Evolutionary conservation across 495 filamentous ascomycete species (phyloP), one percentile per base, ranked within the genome.

Genomic region (Tuber calosporum): DNA sequence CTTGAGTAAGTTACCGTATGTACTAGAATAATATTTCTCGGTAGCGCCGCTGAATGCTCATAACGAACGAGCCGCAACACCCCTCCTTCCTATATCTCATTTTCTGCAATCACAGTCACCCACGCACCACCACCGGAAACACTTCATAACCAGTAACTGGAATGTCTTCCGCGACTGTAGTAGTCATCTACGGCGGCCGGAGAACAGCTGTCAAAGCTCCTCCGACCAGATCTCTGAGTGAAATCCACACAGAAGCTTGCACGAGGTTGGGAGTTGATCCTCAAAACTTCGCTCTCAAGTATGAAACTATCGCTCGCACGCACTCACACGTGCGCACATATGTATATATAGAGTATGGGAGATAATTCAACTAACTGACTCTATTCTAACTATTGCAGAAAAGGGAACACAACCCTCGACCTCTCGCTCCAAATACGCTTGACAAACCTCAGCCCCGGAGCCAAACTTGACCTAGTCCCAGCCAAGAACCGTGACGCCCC

Each of bases 171-270:
- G 53, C 94, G 43, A 91, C 95, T 82, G 91, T 99, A 73, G 89
- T 94, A 75, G 92, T 99, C 48, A 87, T 97, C 67, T 91, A 94
- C 45, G 88, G 90, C 73, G 87, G 91, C 74, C 87, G 89, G 74
- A 87, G 90, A 77, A 86, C 87, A 45, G 90, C 87, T n/a, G 84
- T 99, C 82, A 96, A 95, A 82, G 93, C 94, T 42, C 90, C 86
- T 0, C 93, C 96, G 8, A 86, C 86, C 39, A 96, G 88, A 74
- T 88, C 90, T 73, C 83, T 99, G 71, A 90, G 89, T 39, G 94
- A 97, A 82, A 85, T 99, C 2, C 84, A 96, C 37, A 86, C 91
- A 71, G 92, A 98, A 82, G 94, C 94, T 62, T 98, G 94, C 80
- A 83, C 83, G 72, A 96, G 93, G 83, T 86, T 94, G 74, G 88